Conservation (phyloP, 2,329 filamentous ascomycete genomes). For the Colletotrichum lindemuthianum region DNA sequence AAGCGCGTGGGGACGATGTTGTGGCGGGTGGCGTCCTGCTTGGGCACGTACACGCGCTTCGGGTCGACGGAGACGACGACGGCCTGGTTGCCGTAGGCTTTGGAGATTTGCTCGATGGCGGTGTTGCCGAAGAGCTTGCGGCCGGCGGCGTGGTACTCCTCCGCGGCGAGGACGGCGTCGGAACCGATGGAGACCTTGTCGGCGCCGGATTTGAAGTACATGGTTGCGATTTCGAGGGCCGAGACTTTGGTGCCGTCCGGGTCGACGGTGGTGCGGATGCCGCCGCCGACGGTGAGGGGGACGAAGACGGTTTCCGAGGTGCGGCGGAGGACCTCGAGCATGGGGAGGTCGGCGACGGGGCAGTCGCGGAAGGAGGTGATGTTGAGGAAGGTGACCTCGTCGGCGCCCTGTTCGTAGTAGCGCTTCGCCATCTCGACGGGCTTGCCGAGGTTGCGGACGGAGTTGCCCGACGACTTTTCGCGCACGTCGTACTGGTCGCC, state of each 20-base stretch:
- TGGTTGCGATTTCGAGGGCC: constrained; percentile 89
- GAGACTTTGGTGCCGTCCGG: constrained; percentile 87
- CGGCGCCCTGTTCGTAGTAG: constrained; percentile 96
- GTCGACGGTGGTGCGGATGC: constrained; percentile 92
- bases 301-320: constrained; percentile 95
- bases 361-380: constrained; percentile 98
- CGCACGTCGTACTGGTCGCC: constrained; percentile 99
- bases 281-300: constrained; percentile 92
- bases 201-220: constrained; percentile 97
- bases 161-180: constrained; percentile 91
- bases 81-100: constrained; percentile 94
- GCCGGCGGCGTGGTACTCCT: constrained; percentile 83
- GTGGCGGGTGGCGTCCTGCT: constrained; percentile 77
- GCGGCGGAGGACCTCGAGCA: constrained; percentile 90
- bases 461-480: constrained; percentile 75
- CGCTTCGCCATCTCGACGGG: constrained; percentile 92
- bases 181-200: constrained; percentile 98
- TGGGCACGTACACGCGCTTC: constrained; percentile 86
- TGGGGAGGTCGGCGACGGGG: constrained; percentile 89
- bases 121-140: constrained; percentile 80
- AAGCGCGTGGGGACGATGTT: constrained; percentile 74
- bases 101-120: constrained; percentile 93
- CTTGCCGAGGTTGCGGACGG: constrained; percentile 93
- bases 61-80: constrained; percentile 97
- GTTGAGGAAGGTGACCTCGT: constrained; percentile 97